phyloP scores from a whole-genome alignment of 192 early-diverging fungal genomes.

The Coemansia erecta region DNA sequence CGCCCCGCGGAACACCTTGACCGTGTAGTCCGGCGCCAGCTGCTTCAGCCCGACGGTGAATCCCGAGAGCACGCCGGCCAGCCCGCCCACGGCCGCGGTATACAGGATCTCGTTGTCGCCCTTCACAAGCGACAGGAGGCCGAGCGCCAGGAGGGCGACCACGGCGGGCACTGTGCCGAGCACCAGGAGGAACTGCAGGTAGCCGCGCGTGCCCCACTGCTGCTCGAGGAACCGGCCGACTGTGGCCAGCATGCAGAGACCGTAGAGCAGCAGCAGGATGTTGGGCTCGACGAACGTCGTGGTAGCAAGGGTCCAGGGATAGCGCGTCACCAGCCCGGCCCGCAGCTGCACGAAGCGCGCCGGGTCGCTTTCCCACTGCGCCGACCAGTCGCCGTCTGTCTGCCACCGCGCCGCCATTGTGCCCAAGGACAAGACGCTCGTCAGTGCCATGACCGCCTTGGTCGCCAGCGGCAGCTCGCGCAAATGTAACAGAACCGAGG shows the following conservation, averaged over 20 bases:
- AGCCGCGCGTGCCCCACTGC: constrained; percentile 76
- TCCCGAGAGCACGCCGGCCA: constrained; percentile 67
- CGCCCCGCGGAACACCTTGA: constrained; percentile 62
- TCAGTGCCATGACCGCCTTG: constrained; percentile 18
- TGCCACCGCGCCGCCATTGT: constrained; percentile 19
- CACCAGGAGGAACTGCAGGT: constrained; percentile 67
- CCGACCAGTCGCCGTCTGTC: constrained; percentile 8
- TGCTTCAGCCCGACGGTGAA: constrained; percentile 89
- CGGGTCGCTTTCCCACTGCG: constrained; percentile 17
- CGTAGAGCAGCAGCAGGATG: constrained; percentile 19
- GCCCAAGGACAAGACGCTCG: constrained; percentile 18
- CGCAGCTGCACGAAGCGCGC: constrained; percentile 44
- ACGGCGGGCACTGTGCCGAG: constrained; percentile 39
- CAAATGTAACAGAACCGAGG: constrained; percentile 20
- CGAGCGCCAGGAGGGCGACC: constrained; percentile 36
- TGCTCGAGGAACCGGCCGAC: constrained; percentile 80
- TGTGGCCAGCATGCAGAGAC: constrained; percentile 21
- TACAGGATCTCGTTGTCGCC: constrained; percentile 23
- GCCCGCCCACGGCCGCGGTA: constrained; percentile 58
- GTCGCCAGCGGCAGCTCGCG: constrained; percentile 35
- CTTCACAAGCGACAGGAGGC: constrained; percentile 15
- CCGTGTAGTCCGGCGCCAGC: constrained; percentile 80
- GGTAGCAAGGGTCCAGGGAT: constrained; percentile 50
- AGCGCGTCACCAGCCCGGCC: constrained; percentile 23
- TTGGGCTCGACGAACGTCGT: constrained; percentile 39